phyloP scores from a whole-genome alignment of 2,329 filamentous ascomycete species.

The Rhinocladiella similis region DNA sequence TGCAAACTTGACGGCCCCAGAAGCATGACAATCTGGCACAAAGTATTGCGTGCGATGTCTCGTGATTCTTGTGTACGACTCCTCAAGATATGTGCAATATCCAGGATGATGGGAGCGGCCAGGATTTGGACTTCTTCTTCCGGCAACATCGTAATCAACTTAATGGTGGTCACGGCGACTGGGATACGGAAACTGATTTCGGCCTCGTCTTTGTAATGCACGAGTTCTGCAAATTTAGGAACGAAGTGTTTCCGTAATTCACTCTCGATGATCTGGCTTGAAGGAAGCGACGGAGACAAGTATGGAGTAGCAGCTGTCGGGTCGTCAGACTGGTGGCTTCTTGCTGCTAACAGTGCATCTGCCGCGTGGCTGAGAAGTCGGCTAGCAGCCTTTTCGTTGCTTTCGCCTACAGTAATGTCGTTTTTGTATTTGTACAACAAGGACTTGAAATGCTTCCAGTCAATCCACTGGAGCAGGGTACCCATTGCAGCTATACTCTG shows the following conservation, averaged over 20 bases:
- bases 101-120: conserved; percentile 80
- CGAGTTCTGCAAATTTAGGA: conserved; percentile 75
- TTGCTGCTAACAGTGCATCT: conserved; percentile 68
- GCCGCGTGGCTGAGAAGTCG: conserved; percentile 78
- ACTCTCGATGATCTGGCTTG: conserved; percentile 64
- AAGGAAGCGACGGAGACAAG: conserved; percentile 67
- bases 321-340: conserved; percentile 33
- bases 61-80: conserved; percentile 86
- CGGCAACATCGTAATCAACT: conserved; percentile 79
- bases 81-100: conserved; percentile 88
- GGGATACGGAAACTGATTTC: conserved; percentile 91
- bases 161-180: conserved; percentile 83
- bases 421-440: conserved; percentile 80
- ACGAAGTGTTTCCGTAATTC: conserved; percentile 76
- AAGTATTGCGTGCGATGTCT: conserved; percentile 85
- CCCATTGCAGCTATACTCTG: conserved; percentile 83
- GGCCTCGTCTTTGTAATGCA: conserved; percentile 92
- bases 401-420: conserved; percentile 72
- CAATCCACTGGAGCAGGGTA: conserved; percentile 70
- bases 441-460: conserved; percentile 88
- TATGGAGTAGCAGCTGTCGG: conserved; percentile 30
- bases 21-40: conserved; percentile 78
- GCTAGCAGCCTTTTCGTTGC: conserved; percentile 68
- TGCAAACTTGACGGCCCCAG: conserved; percentile 81
- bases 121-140: conserved; percentile 69